These are phyloP conservation scores for Stachybotrys chartarum DNA, from an alignment of 2,329 filamentous ascomycete species.

Conservation along the genomic window DNA sequence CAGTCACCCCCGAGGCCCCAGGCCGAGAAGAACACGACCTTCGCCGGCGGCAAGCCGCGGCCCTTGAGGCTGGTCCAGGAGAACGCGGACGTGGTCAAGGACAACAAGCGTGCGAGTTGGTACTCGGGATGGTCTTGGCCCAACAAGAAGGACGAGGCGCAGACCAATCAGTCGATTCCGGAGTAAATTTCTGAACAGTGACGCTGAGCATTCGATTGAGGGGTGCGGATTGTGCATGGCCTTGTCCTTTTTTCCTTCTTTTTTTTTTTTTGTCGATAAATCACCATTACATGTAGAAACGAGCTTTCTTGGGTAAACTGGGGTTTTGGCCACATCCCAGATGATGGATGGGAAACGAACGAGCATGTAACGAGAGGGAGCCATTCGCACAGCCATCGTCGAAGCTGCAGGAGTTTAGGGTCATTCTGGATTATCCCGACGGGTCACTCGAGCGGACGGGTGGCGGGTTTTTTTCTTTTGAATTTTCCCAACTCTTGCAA, in stretches of 20 bases:
- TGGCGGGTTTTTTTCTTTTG: neutral
- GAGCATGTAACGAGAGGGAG: neutral
- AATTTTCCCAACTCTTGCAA: neutral
- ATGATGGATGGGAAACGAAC: neutral
- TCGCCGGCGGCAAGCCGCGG: slow-evolving; percentile 65
- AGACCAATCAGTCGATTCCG: slow-evolving; percentile 22
- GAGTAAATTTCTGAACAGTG: slow-evolving; percentile 16
- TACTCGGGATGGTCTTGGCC: slow-evolving; percentile 49
- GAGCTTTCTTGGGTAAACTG: neutral
- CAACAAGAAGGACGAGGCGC: slow-evolving; percentile 40
- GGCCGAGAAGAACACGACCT: slow-evolving; percentile 50
- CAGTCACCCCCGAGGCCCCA: slow-evolving; percentile 47
- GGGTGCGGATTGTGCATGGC: too few relatives aligned
- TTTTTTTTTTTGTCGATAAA: neutral
- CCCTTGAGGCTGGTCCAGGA: slow-evolving; percentile 85
- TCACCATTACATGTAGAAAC: neutral
- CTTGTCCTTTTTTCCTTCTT: neutral
- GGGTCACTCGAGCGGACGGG: neutral
- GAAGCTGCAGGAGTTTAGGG: neutral
- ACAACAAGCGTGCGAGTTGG: slow-evolving; percentile 58
- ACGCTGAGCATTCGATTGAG: too few relatives aligned
- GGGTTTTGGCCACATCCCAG: neutral
- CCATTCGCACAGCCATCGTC: neutral
- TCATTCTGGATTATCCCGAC: neutral
- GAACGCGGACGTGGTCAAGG: slow-evolving; percentile 45